Percentiles rank a stretch among this genome's conserved stretches.
phyloP scores from a whole-genome alignment of 1,284 basidiomycete species.

The Melampsora americana region DNA sequence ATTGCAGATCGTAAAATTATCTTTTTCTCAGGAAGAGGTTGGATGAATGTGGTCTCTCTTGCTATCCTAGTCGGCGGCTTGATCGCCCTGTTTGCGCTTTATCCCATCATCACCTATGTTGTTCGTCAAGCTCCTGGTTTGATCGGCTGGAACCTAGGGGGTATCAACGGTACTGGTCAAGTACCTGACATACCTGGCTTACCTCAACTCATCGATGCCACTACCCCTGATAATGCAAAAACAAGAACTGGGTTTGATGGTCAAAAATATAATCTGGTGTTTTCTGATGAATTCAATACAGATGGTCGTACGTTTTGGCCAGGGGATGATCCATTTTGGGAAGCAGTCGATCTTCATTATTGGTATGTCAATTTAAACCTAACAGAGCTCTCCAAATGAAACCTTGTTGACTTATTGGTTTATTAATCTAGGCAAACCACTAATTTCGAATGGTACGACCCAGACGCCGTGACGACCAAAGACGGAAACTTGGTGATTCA shows the following conservation, averaged over 20 bases:
- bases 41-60: constrained; percentile 50
- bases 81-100: constrained; percentile 45
- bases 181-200: constrained; percentile 55
- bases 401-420: constrained; percentile 60
- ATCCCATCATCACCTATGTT: constrained; percentile 47
- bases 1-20: constrained; percentile 42
- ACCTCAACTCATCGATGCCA: constrained; percentile 62
- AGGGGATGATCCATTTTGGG: constrained; percentile 62
- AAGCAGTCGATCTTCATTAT: constrained; percentile 59
- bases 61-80: constrained; percentile 53
- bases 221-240: constrained; percentile 64
- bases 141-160: constrained; percentile 38
- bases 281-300: constrained; percentile 85
- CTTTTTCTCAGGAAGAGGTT: constrained; percentile 48
- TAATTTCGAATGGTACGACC: constrained; percentile 55
- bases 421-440: constrained; percentile 17
- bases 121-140: constrained; percentile 47
- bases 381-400: not conserved
- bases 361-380: constrained; percentile 58
- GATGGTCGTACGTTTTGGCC: constrained; percentile 65
- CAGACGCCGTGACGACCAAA: constrained; percentile 52
- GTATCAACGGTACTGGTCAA: constrained; percentile 54
- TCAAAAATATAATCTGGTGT: constrained; percentile 62
- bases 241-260: constrained; percentile 63
- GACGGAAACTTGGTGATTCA: constrained; percentile 75